phyloP scores from a whole-genome alignment of 202 grass and related monocot genomes.

The Carex arenaria region DNA sequence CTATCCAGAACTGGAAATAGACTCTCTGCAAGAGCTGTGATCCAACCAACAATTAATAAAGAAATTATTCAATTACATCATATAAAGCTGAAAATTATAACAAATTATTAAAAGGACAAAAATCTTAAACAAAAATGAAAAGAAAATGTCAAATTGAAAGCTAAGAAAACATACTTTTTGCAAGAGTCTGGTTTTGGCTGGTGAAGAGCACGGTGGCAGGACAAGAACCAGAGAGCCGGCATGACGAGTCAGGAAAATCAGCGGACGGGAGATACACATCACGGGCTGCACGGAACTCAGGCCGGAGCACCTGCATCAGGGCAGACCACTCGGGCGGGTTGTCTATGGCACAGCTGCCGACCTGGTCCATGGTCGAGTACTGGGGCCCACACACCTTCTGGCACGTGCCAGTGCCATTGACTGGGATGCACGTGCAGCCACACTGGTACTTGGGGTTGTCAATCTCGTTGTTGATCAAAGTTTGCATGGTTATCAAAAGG shows the following conservation, averaged over 20 bases:
- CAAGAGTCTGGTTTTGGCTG: conserved; percentile 51
- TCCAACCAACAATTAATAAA: conserved; percentile 11
- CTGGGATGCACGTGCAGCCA: conserved; percentile 49
- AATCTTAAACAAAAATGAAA: not conserved
- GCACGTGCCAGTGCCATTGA: conserved; percentile 18
- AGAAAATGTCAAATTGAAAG: not conserved
- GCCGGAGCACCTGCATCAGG: conserved; percentile 53
- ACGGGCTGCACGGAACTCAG: conserved; percentile 37
- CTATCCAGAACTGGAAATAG: conserved; percentile 42
- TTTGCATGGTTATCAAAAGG: conserved; percentile 48
- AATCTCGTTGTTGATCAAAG: conserved; percentile 49
- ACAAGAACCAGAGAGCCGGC: conserved; percentile 46
- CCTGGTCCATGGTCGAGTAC: conserved; percentile 72
- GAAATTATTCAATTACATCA: not conserved
- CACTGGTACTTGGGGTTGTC: conserved; percentile 67
- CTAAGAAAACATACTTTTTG: conserved; percentile 39
- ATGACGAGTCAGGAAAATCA: conserved; percentile 46
- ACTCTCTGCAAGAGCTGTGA: conserved; percentile 43
- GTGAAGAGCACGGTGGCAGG: conserved; percentile 59
- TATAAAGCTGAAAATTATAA: conserved; percentile 7
- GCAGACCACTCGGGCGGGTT: conserved; percentile 52
- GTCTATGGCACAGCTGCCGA: conserved; percentile 54
- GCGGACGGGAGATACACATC: conserved; percentile 1
- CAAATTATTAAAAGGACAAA: not conserved
- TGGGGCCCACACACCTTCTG: conserved; percentile 59